Evolutionary conservation across 2,329 filamentous ascomycete species (phyloP), one percentile per base, ranked within the genome.

Genomic region (Fusarium abutilonis): DNA sequence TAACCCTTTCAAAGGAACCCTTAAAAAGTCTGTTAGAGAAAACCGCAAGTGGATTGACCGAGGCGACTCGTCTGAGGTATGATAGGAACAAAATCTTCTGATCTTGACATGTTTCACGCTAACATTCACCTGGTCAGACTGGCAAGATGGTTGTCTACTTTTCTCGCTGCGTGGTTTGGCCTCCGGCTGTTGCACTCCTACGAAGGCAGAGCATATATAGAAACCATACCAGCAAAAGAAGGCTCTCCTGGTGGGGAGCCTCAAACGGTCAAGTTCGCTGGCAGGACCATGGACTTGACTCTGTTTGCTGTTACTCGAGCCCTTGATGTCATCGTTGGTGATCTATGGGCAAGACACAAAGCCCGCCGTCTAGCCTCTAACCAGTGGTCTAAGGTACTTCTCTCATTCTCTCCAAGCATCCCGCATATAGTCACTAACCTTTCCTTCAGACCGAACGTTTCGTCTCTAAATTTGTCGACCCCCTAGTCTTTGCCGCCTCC

Each of bases 231-330:
- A 23, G 62, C 67, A 42, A 72, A 74, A 59, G 64, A 71, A 4
- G 70, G 73, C 35, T 62, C 63, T 13, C 63, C 71, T 11, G 63
- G 59, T 32, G 61, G 60, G n/a, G 60, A 71, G 56, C 65, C 70
- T 49, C 63, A 51, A 67, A 66, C 60, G n/a, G 59, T 60, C 52
- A 71, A 64, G 49, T 67, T 73, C 59, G 90, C 88, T 10, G 92
- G 92, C 40, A 86, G 88, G 67, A 94, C 92, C 2, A 82, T 96
- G 58, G 92, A 96, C 72, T 80, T 96, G 29, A 94, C 91, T 0
- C 79, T 96, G n/a, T 94, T 95, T 72, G 86, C 90, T 10, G 80
- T 85, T 41, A 87, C 86, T 10, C 83, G 91, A 66, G 92, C 92
- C 40, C 71, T 90, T 10, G 91, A 95, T 74, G 85, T 92, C 6